Conservation (phyloP, 306 rosid genomes). For the Cucurbita pepo region DNA sequence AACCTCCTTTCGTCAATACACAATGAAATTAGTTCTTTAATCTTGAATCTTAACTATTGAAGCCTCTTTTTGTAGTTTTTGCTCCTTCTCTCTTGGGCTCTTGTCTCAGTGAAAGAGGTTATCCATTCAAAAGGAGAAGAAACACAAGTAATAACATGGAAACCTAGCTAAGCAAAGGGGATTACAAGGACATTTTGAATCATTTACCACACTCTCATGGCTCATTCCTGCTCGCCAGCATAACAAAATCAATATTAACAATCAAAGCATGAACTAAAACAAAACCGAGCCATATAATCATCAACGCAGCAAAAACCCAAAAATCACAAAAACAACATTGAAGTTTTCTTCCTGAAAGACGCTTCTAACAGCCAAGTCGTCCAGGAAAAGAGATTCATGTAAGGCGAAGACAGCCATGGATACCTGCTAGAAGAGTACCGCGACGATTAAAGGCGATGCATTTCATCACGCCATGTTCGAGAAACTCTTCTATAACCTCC, state of each 20-base stretch:
- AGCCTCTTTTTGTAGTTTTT: not conserved
- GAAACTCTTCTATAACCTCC: slow-evolving; percentile 89
- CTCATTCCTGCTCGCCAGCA: not conserved
- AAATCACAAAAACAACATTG: not conserved
- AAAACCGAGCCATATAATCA: not conserved
- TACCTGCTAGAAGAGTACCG: slow-evolving; percentile 94
- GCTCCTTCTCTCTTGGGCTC: not conserved
- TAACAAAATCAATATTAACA: not conserved
- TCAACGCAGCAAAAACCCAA: not conserved
- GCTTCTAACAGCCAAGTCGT: not conserved
- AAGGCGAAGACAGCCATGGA: not conserved
- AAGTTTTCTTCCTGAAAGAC: not conserved
- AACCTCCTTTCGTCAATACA: not conserved
- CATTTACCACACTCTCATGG: not conserved
- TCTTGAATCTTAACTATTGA: not conserved
- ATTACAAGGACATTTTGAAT: not conserved
- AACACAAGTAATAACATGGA: not conserved
- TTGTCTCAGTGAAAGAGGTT: not conserved
- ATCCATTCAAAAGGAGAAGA: not conserved
- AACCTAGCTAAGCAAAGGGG: not conserved
- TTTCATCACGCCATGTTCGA: slow-evolving; percentile 86
- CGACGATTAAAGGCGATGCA: slow-evolving; percentile 90
- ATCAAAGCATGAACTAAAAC: not conserved
- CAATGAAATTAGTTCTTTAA: not conserved
- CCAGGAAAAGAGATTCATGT: too few relatives aligned